phyloP scores from a whole-genome alignment of 352 stramenopile species.

The Phytophthora citricola region DNA sequence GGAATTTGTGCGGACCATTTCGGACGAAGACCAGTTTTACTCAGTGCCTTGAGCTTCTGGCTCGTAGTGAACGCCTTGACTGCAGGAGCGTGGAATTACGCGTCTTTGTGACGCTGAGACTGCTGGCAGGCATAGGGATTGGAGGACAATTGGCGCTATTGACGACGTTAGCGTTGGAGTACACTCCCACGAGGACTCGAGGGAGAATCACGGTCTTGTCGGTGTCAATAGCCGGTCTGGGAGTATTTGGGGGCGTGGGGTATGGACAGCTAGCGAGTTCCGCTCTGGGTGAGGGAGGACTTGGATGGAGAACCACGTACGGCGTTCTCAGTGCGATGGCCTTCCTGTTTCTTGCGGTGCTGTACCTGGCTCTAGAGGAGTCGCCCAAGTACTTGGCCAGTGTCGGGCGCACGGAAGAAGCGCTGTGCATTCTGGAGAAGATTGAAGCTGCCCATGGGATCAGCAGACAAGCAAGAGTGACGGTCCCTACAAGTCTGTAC shows the following conservation, averaged over 20 bases:
- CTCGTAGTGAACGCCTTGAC: slow-evolving; percentile 53
- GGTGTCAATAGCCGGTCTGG: slow-evolving; percentile 49
- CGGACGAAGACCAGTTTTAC: slow-evolving; percentile 51
- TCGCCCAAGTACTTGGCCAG: slow-evolving; percentile 77
- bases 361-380: slow-evolving; percentile 51
- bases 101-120: slow-evolving; percentile 49
- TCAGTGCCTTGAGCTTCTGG: slow-evolving; percentile 47
- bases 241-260: slow-evolving; percentile 48
- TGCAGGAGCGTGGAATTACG: slow-evolving; percentile 40
- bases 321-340: slow-evolving; percentile 39
- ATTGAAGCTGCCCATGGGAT: slow-evolving; percentile 75
- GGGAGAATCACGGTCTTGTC: slow-evolving; percentile 63
- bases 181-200: slow-evolving; percentile 62
- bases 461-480: slow-evolving; percentile 53
- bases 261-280: slow-evolving; percentile 37
- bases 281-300: slow-evolving; percentile 20
- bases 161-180: slow-evolving; percentile 62
- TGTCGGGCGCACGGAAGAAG: slow-evolving; percentile 64
- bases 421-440: slow-evolving; percentile 52
- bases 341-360: slow-evolving; percentile 28
- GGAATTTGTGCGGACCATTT: slow-evolving; percentile 69
- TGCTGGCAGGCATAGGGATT: slow-evolving; percentile 53
- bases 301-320: slow-evolving; percentile 39
- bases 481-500: slow-evolving; percentile 68
- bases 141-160: slow-evolving; percentile 65